Evolutionary conservation across 176 grass and related monocot species (phyloP).

Genomic region (Bolboschoenus planiculmis): DNA sequence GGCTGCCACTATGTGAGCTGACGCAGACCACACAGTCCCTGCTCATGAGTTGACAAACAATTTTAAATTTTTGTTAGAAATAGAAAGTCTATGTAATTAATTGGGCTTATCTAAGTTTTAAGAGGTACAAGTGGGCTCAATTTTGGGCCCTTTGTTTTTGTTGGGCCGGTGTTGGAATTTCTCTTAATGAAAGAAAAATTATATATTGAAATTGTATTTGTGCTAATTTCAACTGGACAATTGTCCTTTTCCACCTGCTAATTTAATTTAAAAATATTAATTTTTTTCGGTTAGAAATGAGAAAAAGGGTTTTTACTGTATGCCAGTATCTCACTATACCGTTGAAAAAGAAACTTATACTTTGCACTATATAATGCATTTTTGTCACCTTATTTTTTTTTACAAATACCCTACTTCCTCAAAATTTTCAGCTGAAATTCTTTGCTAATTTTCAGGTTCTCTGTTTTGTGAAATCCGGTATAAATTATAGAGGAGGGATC

Average conservation of each 20-base stretch:
- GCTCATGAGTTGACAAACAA: background rate
- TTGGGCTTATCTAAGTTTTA: background rate
- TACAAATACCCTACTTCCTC: background rate
- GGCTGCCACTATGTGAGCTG: slow-evolving; percentile 79
- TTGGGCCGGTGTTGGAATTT: background rate
- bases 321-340: too few relatives aligned
- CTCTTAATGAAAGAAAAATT: background rate
- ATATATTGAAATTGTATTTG: background rate
- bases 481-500: too few relatives aligned
- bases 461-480: background rate
- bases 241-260: background rate
- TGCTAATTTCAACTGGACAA: background rate
- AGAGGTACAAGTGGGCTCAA: background rate
- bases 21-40: slow-evolving; percentile 96
- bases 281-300: too few relatives aligned
- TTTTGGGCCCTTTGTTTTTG: background rate
- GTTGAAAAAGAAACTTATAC: background rate
- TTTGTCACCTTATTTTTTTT: background rate
- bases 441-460: too few relatives aligned
- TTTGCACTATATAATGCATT: background rate
- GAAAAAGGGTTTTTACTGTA: too few relatives aligned
- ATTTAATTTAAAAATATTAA: background rate
- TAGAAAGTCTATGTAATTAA: background rate
- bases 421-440: too few relatives aligned
- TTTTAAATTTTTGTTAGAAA: background rate